Base-by-base conservation (phyloP, 305 asterid species). In the Plantago coronopus region DNA sequence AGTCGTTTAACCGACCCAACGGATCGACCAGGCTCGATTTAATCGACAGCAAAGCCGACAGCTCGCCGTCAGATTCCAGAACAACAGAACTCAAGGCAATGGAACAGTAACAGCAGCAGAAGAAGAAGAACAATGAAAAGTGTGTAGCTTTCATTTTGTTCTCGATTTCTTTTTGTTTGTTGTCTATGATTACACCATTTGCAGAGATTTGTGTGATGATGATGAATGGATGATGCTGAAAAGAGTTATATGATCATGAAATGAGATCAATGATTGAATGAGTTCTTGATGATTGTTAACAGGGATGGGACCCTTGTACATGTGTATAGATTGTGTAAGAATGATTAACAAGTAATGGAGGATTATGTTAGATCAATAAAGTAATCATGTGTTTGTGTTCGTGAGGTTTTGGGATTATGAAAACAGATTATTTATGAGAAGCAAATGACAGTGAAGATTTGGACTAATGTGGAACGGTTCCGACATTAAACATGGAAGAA, bases 21-120 rank as follows among this genome's bases (percentile, higher is more conserved):
- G 96, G 81, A 76, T 89, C 96, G 61, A 76, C 19, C 45, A 89
- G 57, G 72, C 68, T 53, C 47, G 87, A 74, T 59, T 86, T 89
- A 34, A 89, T 47, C 5, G 76, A 69, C 0, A 89, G 17, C 40
- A 89, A 76, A 10, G 83, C 67, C 14, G 82, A 76, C 10, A 73
- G 48, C 57, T 87, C 83, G 23, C 42, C 51, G 59, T 69, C 55
- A 10, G 65, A 54, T 11, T 19, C 56, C 77, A 80, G 72, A 56
- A 78, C 72, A 79, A 70, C 66, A 58, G 74, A 67, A 43, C 59
- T 66, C 63, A 79, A 44, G 62, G 57, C 81, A 75, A 81, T 81
- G 81, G 61, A 83, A 78, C 82, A 76, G 81, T 64, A 78, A 1
- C 12, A 76, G 81, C 63, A 78, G 42, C 2, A 34, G 42, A 34